Evolutionary conservation across 208 protist species (phyloP).

Genomic region (Acanthamoeba triangularis): DNA sequence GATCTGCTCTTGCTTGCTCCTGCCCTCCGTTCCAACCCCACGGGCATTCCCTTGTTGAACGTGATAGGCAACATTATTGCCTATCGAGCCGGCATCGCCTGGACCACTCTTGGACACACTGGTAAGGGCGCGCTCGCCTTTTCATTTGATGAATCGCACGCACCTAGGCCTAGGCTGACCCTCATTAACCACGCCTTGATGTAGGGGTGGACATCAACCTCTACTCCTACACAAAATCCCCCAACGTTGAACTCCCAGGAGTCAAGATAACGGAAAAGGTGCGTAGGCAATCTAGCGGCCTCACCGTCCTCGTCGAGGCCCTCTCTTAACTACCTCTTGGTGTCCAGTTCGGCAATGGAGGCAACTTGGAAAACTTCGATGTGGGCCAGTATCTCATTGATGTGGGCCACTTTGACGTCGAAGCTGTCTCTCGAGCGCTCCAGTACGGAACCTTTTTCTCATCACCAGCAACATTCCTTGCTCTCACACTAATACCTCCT

Average conservation of each 20-base stretch:
- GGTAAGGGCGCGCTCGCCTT: background rate
- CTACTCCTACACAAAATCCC: constrained; percentile 68
- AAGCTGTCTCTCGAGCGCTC: background rate
- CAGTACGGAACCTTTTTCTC: background rate
- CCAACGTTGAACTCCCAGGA: background rate
- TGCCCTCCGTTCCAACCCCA: background rate
- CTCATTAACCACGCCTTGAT: background rate
- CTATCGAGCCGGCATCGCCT: constrained; percentile 74
- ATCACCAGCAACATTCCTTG: background rate
- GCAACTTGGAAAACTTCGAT: constrained; percentile 17
- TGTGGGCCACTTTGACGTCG: constrained; percentile 16
- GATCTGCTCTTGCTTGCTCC: background rate
- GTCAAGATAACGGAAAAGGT: background rate
- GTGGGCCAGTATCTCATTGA: constrained; percentile 13
- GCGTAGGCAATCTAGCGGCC: background rate
- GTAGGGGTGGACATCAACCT: constrained; percentile 85
- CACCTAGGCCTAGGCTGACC: background rate
- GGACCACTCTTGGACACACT: constrained; percentile 84
- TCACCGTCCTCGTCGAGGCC: background rate
- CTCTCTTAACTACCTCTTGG: background rate
- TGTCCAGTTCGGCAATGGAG: background rate
- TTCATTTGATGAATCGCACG: too few species aligned
- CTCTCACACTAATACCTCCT: too few species aligned
- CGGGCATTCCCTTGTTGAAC: background rate
- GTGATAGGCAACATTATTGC: constrained; percentile 77